Evolutionary conservation across 2,329 filamentous ascomycete species (phyloP).

Genomic region (Madurella fahalii): DNA sequence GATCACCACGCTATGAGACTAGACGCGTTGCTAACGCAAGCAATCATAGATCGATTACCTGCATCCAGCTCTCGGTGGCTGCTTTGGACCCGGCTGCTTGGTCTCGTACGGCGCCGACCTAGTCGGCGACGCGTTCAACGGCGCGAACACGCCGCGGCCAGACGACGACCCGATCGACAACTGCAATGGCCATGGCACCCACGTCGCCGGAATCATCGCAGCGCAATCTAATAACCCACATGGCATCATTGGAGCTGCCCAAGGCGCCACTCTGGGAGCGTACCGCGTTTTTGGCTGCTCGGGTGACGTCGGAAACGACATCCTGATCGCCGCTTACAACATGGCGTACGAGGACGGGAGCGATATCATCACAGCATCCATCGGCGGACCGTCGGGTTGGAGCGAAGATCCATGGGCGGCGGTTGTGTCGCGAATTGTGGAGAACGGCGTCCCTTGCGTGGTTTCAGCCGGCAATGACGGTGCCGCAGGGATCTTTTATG

Average conservation of each 20-base stretch:
- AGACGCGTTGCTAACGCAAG: conserved; percentile 15
- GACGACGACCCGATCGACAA: conserved; percentile 51
- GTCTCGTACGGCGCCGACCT: conserved; percentile 56
- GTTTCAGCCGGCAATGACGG: conserved; percentile 52
- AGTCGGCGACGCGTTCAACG: conserved; percentile 51
- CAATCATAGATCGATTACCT: conserved; percentile 52
- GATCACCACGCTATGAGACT: neutral
- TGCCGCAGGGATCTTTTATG: conserved; percentile 44
- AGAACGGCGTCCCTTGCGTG: conserved; percentile 49
- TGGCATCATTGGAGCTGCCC: conserved; percentile 55
- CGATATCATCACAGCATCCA: conserved; percentile 53
- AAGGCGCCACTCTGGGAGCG: conserved; percentile 51
- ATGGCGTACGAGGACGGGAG: conserved; percentile 57
- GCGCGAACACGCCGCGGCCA: conserved; percentile 37
- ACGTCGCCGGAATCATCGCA: conserved; percentile 60
- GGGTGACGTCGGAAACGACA: conserved; percentile 49
- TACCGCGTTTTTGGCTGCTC: conserved; percentile 56
- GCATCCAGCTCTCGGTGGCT: conserved; percentile 60
- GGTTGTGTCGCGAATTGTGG: conserved; percentile 49
- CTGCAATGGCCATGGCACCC: conserved; percentile 57
- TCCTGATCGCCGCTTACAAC: conserved; percentile 57
- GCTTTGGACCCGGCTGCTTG: conserved; percentile 57
- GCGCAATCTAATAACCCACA: conserved; percentile 51
- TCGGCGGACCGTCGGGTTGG: conserved; percentile 51
- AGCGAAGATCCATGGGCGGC: conserved; percentile 48